Evolutionary conservation across 768 basidiomycete species (phyloP), one percentile per base, ranked within the genome.

Genomic region (Boletus rubroflammeus): DNA sequence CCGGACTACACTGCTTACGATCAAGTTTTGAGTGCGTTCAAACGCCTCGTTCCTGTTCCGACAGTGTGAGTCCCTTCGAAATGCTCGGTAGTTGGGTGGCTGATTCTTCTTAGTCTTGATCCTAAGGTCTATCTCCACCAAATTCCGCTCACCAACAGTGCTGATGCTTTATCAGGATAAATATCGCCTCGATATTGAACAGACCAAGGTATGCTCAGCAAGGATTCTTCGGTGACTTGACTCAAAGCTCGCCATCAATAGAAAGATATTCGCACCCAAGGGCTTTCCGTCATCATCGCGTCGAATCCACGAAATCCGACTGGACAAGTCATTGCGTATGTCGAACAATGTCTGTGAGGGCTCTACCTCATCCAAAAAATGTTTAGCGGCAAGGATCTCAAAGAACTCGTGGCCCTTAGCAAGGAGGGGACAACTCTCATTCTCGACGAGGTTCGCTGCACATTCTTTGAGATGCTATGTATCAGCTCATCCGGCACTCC

Each of bases 301-400:
- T 93, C 90, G 23, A 98, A 97, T 72, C 95, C 95, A n/a, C 84
- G 94, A 50, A 98, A 97, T 67, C 94, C 95, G 3, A 97, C 95
- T 1, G 93, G 95, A n/a, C 94, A 96, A 68, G 83, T 86, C 50
- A 81, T 84, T 58, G 80, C 79, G 85, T 90, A 62, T 23, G 72
- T 67, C 11, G 15, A 50, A 17, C 32, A 41, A 35, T 48, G 11
- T 31, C 39, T 51, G 3, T 34, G 36, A 31, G 13, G n/a, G 17
- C 32, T n/a, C 7, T 54, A 11, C 28, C 43, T 71, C 47, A 61
- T 31, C 28, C 42, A 11, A 35, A n/a, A 44, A 10, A n/a, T 21
- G 13, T 36, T 4, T 62, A 86, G 85, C 58, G 93, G 90, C 3
- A 77, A 88, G 14, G 89, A 95, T 8, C 81, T 98, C 49, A 82